Evolutionary conservation across 768 basidiomycete genomes (phyloP).

Genomic region (Asterophora lycoperdoides): DNA sequence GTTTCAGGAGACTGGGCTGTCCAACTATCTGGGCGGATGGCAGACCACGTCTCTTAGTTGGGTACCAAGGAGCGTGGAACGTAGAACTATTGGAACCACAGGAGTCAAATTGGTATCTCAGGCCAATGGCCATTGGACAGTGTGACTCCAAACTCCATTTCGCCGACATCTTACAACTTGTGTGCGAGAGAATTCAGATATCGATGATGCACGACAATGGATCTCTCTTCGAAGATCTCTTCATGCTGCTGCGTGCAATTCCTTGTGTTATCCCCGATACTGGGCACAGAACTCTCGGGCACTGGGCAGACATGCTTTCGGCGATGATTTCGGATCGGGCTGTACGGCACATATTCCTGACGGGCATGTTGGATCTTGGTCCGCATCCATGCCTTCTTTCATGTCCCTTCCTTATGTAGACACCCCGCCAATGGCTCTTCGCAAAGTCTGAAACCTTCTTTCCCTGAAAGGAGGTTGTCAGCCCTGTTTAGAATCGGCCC

Average conservation of each 20-base stretch:
- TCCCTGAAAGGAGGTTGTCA: slow-evolving; percentile 30
- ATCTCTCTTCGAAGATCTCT: neutral
- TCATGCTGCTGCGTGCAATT: neutral
- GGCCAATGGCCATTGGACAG: neutral
- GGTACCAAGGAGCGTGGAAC: slow-evolving; percentile 6
- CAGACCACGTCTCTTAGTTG: no score
- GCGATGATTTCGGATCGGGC: slow-evolving; percentile 25
- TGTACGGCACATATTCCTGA: slow-evolving; percentile 15
- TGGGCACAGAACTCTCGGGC: slow-evolving; percentile 8
- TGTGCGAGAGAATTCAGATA: slow-evolving; percentile 1
- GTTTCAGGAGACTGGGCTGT: slow-evolving; percentile 4
- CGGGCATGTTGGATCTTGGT: slow-evolving; percentile 20
- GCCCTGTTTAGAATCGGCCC: slow-evolving; percentile 33
- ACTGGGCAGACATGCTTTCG: slow-evolving; percentile 5
- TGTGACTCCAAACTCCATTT: slow-evolving; percentile 3
- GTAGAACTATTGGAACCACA: neutral
- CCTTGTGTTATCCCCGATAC: slow-evolving; percentile 5
- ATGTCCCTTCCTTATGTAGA: slow-evolving; percentile 15
- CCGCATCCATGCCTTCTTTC: slow-evolving; percentile 22
- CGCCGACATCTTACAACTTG: neutral
- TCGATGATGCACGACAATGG: slow-evolving; percentile 2
- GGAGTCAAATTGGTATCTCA: neutral
- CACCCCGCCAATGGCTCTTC: slow-evolving; percentile 14
- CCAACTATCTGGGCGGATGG: no score
- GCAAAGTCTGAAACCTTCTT: slow-evolving; percentile 33